These are phyloP conservation scores for Diaporthe velutina DNA, from an alignment of 2,329 filamentous ascomycete species.

Conservation along the genomic window DNA sequence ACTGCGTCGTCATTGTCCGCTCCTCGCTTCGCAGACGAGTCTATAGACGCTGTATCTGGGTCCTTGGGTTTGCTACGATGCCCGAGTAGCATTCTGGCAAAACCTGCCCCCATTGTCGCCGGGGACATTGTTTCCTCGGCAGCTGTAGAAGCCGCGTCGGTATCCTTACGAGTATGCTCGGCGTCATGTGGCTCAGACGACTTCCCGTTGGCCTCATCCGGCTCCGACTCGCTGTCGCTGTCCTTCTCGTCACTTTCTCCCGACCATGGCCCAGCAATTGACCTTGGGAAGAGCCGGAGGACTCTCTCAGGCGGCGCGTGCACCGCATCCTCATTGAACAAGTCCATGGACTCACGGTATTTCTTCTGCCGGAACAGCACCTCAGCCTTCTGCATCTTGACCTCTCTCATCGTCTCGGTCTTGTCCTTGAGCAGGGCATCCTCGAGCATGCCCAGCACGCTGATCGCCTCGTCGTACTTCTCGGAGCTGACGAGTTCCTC, in stretches of 20 bases:
- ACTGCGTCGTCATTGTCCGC: constrained; percentile 68
- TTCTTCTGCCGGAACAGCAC: constrained; percentile 84
- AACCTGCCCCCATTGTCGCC: constrained; percentile 55
- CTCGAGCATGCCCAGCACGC: constrained; percentile 88
- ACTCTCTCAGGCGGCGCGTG: constrained; percentile 91
- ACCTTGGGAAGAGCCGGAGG: constrained; percentile 83
- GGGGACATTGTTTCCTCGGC: constrained; percentile 51
- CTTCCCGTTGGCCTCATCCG: constrained; percentile 46
- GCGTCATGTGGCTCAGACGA: constrained; percentile 43
- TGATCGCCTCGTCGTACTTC: constrained; percentile 91
- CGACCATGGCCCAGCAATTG: constrained; percentile 87
- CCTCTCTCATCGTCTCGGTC: constrained; percentile 80
- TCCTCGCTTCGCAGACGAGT: constrained; percentile 65
- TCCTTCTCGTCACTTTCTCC: constrained; percentile 55
- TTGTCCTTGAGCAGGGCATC: constrained; percentile 91
- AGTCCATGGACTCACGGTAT: constrained; percentile 86
- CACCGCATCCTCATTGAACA: constrained; percentile 88
- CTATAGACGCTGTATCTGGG: constrained; percentile 70
- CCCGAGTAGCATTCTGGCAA: constrained; percentile 67
- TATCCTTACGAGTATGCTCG: constrained; percentile 47
- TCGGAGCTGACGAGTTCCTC: constrained; percentile 81
- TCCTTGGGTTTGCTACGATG: constrained; percentile 56
- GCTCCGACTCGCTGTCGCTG: constrained; percentile 46
- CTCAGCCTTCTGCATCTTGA: constrained; percentile 94
- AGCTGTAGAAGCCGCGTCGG: constrained; percentile 42